Evolutionary conservation across 192 early-diverging fungal species (phyloP), one percentile per base, ranked within the genome.

Genomic region (Helicostylum pulchrum): DNA sequence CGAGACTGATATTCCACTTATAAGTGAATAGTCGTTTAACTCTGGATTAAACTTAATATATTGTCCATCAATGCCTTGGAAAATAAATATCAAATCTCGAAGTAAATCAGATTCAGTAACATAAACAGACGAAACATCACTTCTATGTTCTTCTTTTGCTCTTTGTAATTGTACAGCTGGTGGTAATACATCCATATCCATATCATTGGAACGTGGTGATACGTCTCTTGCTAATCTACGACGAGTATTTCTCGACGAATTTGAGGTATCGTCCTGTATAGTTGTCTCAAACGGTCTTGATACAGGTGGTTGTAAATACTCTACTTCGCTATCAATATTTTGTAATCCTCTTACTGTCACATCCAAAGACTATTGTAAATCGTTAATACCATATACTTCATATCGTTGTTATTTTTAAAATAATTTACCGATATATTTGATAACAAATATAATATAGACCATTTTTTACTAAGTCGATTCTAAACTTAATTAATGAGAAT

Each of bases 51-150:
- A 94, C 55, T 83, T 84, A 15, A 97, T 78, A 64, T 86, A 88
- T 57, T 83, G 83, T 31, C 96, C 96, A 73, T 97, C 89, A 53
- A 99, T 90, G 0, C 92, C 96, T 72, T 99, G 96, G 75, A 97
- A 90, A 15, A 95, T 83, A 70, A 87, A 99, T 4, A 99, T 81
- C 52, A 96, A 72, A 64, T 99, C 96, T 4, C 87, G 85, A 30
- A 99, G 69, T 44, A 95, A 74, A 2, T 76, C 76, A 2, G 78
- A 71, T 64, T 92, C 91, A 14, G 79, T 58, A 9, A 86, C 71
- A 32, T 84, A 66, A 36, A 31, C 36, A 9, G 14, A 5, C 15
- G 19, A 58, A 1, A 44, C 39, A 3, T 46, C 42, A 15, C 31
- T 15, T 43, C 31, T 30, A 39, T 17, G 15, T 21, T 30, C 4